A percentile compares a stretch with the other conserved stretches of the same genome.
These are phyloP conservation scores for Pugionium cornutum DNA, from an alignment of 345 rosid genomes.

Conservation along the genomic window DNA sequence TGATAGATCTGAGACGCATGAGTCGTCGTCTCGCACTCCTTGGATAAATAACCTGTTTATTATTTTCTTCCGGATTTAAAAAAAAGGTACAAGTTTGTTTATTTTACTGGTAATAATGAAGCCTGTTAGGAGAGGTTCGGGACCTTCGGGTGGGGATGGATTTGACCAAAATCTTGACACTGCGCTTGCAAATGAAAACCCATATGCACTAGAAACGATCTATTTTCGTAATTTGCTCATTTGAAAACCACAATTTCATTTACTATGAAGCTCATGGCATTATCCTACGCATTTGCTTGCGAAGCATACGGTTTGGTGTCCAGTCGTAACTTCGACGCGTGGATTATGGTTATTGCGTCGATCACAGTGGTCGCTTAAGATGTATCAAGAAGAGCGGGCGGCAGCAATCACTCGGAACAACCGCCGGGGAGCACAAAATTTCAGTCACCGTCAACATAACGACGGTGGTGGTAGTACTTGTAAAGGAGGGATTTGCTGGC, in stretches of 20 bases:
- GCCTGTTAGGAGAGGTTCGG: not conserved
- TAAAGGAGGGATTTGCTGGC: conserved; percentile 86
- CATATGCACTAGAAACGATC: too few relatives aligned
- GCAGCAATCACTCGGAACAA: not conserved
- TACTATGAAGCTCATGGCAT: not conserved
- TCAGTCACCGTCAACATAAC: not conserved
- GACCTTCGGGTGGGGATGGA: too few relatives aligned
- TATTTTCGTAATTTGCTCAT: too few relatives aligned
- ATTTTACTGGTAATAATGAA: too few relatives aligned
- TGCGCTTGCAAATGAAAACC: too few relatives aligned
- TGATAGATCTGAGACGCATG: not conserved
- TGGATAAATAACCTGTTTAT: not conserved
- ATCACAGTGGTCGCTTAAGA: conserved; percentile 70
- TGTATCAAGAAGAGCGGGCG: conserved; percentile 59
- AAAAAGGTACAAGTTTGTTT: not conserved
- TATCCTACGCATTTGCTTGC: not conserved
- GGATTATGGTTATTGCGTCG: conserved; percentile 53
- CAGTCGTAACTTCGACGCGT: conserved; percentile 58
- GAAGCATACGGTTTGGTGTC: conserved; percentile 49
- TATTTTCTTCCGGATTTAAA: not conserved
- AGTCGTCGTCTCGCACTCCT: not conserved
- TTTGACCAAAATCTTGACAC: too few relatives aligned
- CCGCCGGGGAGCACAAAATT: not conserved
- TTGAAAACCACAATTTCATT: not conserved
- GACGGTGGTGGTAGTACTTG: conserved; percentile 29